These are phyloP conservation scores for Apiotrichum veenhuisii DNA, from an alignment of 1,284 basidiomycete genomes.

Conservation along the genomic window DNA sequence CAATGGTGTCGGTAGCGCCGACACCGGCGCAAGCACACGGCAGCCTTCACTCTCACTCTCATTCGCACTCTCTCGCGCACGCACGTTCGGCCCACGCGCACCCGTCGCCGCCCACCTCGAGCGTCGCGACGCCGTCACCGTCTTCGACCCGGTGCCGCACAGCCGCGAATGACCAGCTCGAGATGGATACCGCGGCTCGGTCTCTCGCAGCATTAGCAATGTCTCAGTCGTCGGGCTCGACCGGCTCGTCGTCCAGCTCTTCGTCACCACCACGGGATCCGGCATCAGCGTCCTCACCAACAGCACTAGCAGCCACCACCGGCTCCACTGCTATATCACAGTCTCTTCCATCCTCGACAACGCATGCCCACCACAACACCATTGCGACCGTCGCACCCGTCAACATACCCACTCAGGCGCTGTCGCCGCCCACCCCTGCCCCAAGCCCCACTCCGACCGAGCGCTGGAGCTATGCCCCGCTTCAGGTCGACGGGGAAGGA, in stretches of 20 bases:
- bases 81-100: not conserved
- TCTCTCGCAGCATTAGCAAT: not conserved
- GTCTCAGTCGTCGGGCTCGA: not conserved
- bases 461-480: constrained; percentile 10
- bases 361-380: not conserved
- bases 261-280: no score
- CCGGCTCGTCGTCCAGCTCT: not conserved
- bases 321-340: not conserved
- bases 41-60: not conserved
- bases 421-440: constrained; percentile 20
- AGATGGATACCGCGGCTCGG: not conserved
- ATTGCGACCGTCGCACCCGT: constrained; percentile 12
- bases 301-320: not conserved
- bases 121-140: constrained; percentile 4
- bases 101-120: constrained; percentile 4
- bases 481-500: constrained; percentile 3
- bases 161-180: not conserved
- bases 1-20: not conserved
- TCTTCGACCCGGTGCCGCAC: not conserved
- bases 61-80: not conserved
- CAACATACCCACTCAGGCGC: constrained; percentile 19
- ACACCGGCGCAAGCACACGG: not conserved
- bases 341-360: not conserved
- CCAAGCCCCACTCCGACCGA: constrained; percentile 21
- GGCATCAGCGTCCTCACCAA: no score